These are phyloP conservation scores for Bisporella sp. DNA, from an alignment of 2,329 filamentous ascomycete species.

Conservation along the genomic window DNA sequence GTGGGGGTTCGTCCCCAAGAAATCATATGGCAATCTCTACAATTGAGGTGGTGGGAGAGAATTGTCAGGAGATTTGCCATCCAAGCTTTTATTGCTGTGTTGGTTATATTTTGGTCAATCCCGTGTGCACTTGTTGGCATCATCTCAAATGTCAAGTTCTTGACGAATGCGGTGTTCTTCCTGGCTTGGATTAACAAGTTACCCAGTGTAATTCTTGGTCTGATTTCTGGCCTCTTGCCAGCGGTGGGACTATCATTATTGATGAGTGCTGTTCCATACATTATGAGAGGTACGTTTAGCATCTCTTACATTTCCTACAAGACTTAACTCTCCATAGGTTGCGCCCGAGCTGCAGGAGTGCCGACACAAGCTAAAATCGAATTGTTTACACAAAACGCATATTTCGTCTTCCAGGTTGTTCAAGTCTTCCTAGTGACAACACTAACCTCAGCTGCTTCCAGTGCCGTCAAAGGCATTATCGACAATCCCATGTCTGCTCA, in stretches of 20 bases:
- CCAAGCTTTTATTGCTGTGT: conserved; percentile 43
- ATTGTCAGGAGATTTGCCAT: conserved; percentile 46
- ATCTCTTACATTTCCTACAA: conserved; percentile 9
- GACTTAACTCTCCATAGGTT: conserved; percentile 29
- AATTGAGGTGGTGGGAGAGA: conserved; percentile 55
- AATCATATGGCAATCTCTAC: conserved; percentile 60
- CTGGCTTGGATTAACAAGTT: conserved; percentile 50
- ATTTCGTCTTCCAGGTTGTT: conserved; percentile 56
- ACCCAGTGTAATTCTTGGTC: conserved; percentile 46
- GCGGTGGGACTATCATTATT: conserved; percentile 51
- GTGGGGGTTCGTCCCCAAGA: conserved; percentile 55
- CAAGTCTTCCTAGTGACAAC: conserved; percentile 66
- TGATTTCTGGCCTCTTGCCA: conserved; percentile 57
- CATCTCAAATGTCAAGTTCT: conserved; percentile 55
- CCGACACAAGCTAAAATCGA: conserved; percentile 54
- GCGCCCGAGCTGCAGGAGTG: conserved; percentile 52
- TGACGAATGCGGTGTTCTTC: conserved; percentile 45
- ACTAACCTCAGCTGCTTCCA: conserved; percentile 52
- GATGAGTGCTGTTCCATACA: conserved; percentile 52
- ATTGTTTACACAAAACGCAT: conserved; percentile 55
- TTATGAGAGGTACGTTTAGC: conserved; percentile 45
- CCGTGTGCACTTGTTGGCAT: conserved; percentile 58
- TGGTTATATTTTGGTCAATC: conserved; percentile 63
- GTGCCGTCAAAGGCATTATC: conserved; percentile 44
- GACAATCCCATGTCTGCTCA: conserved; percentile 41